A percentile compares a stretch with the other conserved stretches of the same genome.
phyloP scores from a whole-genome alignment of 768 basidiomycete species.

The Mycena maculata region DNA sequence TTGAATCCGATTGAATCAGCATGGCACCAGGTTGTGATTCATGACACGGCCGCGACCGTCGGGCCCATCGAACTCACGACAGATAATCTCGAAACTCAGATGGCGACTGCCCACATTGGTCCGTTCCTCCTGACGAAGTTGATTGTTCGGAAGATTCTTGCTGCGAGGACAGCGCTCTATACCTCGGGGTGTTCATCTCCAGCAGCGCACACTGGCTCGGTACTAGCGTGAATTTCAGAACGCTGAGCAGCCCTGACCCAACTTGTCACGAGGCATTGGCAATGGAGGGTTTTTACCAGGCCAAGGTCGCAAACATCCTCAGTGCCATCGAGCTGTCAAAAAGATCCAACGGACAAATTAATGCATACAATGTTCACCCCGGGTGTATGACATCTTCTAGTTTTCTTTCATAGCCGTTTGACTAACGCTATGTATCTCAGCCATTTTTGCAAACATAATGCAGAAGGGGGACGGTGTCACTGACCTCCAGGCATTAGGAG shows the following conservation, averaged over 20 bases:
- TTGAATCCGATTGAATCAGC: not conserved
- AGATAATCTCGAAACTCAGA: constrained; percentile 12
- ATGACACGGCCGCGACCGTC: constrained; percentile 8
- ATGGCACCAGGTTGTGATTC: constrained; percentile 5
- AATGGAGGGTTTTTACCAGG: constrained; percentile 3
- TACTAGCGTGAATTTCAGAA: constrained; percentile 6
- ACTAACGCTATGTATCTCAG: not conserved
- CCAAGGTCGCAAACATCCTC: constrained; percentile 27
- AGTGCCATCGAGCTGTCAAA: constrained; percentile 19
- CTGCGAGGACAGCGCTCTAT: not conserved
- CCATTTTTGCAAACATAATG: constrained; percentile 4
- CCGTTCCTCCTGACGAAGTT: constrained; percentile 17
- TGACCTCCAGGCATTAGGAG: not conserved
- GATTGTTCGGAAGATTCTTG: not conserved
- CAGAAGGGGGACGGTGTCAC: not conserved
- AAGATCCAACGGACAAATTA: constrained; percentile 4
- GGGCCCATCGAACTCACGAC: constrained; percentile 16
- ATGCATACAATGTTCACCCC: constrained; percentile 20
- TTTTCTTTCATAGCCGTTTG: not conserved
- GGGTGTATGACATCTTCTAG: not conserved
- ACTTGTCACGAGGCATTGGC: not conserved
- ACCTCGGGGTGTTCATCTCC: constrained; percentile 14
- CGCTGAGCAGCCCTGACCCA: not conserved
- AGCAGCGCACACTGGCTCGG: not conserved
- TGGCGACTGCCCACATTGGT: not conserved